Evolutionary conservation across 768 basidiomycete species (phyloP), one percentile per base, ranked within the genome.

Genomic region (Calvatia gigantea): DNA sequence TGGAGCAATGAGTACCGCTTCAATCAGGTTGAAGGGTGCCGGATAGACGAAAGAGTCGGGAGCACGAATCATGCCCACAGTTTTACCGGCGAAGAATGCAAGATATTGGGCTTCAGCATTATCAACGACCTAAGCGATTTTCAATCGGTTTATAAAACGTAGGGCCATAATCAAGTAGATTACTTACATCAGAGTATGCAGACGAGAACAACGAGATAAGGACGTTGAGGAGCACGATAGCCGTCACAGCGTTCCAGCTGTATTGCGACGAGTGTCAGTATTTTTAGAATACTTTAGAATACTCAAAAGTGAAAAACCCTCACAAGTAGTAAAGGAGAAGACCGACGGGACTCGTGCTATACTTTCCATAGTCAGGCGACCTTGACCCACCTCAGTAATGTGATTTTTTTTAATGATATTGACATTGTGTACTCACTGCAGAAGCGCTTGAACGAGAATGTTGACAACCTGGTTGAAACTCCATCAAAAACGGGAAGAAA

Each of bases 141-240:
- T 50, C 15, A 39, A 50, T 60, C 9, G 28, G 12, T 17, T 33
- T 19, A n/a, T 17, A 25, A 27, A 5, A 45, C n/a, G 17, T 6
- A 12, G 33, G 27, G 31, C 48, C 39, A 41, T 6, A 19, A 17
- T 12, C 46, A 35, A 11, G 25, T 2, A 41, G 5, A 23, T n/a
- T 72, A 19, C 80, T 67, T 53, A 91, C 92, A 62, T 94, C 94
- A 9, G 86, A 83, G 64, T 96, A 96, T 0, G 94, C 93, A 47
- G 93, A 91, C 15, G 94, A 86, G 68, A 97, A 97, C 62, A 98
- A 73, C n/a, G 94, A 97, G 62, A 98, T 94, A 64, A 98, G 78
- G 65, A 98, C 85, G 66, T 98, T 98, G 67, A 97, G 81, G 47
- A 97, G 78, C 51, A 98, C 82, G 47, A 97, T 80, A 15, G 84